Conservation (phyloP, 1,284 basidiomycete genomes). For the Amylostereum chailletii region DNA sequence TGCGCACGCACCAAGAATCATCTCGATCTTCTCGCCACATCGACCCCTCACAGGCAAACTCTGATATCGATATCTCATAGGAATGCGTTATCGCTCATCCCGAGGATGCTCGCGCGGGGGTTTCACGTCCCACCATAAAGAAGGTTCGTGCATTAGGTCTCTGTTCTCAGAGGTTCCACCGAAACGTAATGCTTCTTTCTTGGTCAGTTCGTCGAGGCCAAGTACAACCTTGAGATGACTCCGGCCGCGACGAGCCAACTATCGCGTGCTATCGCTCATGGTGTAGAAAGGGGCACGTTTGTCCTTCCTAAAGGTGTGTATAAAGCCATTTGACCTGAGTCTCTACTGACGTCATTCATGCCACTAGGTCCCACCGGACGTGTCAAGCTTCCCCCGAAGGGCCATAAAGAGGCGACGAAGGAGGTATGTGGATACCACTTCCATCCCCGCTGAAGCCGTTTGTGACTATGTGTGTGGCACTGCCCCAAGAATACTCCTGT, state of each 20-base stretch:
- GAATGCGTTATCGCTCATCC: conserved; percentile 63
- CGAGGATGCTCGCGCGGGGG: conserved; percentile 57
- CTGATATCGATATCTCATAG: conserved; percentile 16
- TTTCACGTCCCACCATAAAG: conserved; percentile 72
- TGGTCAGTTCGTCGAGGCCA: conserved; percentile 49
- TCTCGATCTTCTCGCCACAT: background rate
- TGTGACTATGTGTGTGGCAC: background rate
- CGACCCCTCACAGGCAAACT: background rate
- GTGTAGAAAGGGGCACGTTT: conserved; percentile 58
- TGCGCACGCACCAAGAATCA: conserved; percentile 1
- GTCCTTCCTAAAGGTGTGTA: conserved; percentile 58
- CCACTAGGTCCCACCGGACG: conserved; percentile 27
- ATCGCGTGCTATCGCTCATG: conserved; percentile 61
- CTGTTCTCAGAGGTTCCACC: background rate
- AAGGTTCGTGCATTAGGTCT: conserved; percentile 27
- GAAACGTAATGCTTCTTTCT: background rate
- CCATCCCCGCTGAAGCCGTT: background rate
- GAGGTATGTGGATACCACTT: conserved; percentile 19
- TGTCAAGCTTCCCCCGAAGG: conserved; percentile 35
- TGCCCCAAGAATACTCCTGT: background rate
- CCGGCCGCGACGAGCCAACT: conserved; percentile 57
- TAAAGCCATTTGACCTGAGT: background rate
- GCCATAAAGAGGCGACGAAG: conserved; percentile 22
- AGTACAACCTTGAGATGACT: conserved; percentile 56
- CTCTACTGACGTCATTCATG: background rate